Evolutionary conservation across 192 early-diverging fungal genomes (phyloP).

Genomic region (Gamsiella multidivaricata): DNA sequence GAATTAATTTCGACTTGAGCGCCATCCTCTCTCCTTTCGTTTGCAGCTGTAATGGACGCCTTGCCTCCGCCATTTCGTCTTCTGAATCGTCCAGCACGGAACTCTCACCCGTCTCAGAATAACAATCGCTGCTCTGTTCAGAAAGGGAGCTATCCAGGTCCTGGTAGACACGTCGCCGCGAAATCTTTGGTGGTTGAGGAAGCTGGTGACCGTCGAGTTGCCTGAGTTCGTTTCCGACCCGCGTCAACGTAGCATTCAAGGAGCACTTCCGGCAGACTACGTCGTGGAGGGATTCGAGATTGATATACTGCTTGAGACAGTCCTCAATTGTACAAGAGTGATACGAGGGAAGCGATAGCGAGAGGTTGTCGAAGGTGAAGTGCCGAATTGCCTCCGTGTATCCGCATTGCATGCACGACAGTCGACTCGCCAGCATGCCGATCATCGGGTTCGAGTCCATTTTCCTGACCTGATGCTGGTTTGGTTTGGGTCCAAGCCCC

Average conservation of each 20-base stretch:
- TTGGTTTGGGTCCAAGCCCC: not conserved
- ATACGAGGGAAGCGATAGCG: conserved; percentile 70
- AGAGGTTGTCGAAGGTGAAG: conserved; percentile 85
- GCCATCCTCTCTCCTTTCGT: conserved; percentile 10
- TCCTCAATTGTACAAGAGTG: conserved; percentile 63
- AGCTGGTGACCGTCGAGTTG: conserved; percentile 12
- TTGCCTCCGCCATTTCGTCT: not conserved
- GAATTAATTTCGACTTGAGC: conserved; percentile 20
- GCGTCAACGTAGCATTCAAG: conserved; percentile 57
- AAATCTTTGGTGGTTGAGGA: not conserved
- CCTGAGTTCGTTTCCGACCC: conserved; percentile 49
- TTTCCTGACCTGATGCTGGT: conserved; percentile 26
- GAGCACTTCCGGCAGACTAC: conserved; percentile 76
- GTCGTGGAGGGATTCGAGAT: conserved; percentile 73
- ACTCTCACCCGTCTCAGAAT: conserved; percentile 16
- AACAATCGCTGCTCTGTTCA: not conserved
- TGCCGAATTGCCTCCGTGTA: conserved; percentile 83
- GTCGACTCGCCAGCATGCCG: conserved; percentile 78
- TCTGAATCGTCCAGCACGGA: conserved; percentile 13
- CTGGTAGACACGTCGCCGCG: not conserved
- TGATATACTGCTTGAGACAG: conserved; percentile 64
- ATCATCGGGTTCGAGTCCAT: conserved; percentile 72
- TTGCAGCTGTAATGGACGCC: not conserved
- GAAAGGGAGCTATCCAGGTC: not conserved
- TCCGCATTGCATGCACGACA: conserved; percentile 83